A percentile compares a stretch with the other conserved stretches of the same genome.
Evolutionary conservation across 768 basidiomycete species (phyloP).

Genomic region (Coprinopsis sp.): DNA sequence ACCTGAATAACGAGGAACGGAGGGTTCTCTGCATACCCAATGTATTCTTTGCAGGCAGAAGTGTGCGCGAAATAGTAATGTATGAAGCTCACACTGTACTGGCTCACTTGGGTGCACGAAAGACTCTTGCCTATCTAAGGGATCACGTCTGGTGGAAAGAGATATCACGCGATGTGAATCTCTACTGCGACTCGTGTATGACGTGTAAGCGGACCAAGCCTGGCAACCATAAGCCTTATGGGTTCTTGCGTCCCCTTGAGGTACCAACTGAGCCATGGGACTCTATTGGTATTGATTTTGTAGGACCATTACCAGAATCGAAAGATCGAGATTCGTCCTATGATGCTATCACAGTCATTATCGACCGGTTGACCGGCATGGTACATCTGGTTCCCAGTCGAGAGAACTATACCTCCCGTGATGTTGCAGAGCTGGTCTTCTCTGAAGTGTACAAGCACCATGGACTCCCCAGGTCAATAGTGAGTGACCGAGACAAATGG

Average conservation of each 20-base stretch:
- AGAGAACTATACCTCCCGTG: conserved; percentile 5
- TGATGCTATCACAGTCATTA: background rate
- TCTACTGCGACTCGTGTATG: conserved; percentile 8
- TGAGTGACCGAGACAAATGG: conserved; percentile 1
- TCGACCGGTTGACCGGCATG: background rate
- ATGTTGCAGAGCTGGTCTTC: background rate
- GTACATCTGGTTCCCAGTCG: conserved; percentile 4
- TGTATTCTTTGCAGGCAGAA: conserved; percentile 10
- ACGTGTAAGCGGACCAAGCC: conserved; percentile 9
- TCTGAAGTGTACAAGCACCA: conserved; percentile 1
- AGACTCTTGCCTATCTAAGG: conserved; percentile 25
- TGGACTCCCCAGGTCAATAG: conserved; percentile 5
- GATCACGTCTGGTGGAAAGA: conserved; percentile 12
- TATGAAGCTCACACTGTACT: conserved; percentile 35
- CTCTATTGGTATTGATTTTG: background rate
- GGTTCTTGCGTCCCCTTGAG: conserved; percentile 6
- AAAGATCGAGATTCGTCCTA: background rate
- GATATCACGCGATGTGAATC: background rate
- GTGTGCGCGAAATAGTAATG: conserved; percentile 29
- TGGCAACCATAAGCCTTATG: conserved; percentile 8
- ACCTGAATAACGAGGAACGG: conserved; percentile 5
- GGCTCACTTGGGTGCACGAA: conserved; percentile 34
- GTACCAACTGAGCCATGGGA: background rate
- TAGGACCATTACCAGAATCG: background rate
- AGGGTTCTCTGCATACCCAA: conserved; percentile 26